phyloP scores from a whole-genome alignment of 176 grass and related monocot species.

The Musa schizocarpa region DNA sequence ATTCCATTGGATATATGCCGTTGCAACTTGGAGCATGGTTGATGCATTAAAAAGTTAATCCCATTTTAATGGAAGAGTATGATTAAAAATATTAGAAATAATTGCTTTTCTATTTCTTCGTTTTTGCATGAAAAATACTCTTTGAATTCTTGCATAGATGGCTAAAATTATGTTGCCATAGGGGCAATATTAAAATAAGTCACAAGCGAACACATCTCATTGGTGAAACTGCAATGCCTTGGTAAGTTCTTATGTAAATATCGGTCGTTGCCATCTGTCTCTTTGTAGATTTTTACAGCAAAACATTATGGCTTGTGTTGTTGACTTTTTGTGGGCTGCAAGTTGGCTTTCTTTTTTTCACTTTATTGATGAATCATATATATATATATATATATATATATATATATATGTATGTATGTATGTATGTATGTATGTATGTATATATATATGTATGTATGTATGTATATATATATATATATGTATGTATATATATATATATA shows the following conservation, averaged over 20 bases:
- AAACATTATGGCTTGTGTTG: too few species aligned
- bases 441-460: not conserved
- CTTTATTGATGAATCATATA: not conserved
- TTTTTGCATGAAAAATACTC: not conserved
- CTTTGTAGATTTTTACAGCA: not conserved
- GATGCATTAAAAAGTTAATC: too few species aligned
- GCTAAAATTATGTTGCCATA: not conserved
- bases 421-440: too few species aligned
- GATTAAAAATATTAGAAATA: too few species aligned
- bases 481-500: too few species aligned
- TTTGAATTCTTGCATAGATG: not conserved
- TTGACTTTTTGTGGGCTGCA: not conserved
- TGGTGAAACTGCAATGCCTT: not conserved
- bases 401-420: too few species aligned
- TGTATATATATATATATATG: too few species aligned
- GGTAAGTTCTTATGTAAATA: not conserved
- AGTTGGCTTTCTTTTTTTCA: not conserved
- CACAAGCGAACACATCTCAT: not conserved
- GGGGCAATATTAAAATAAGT: not conserved
- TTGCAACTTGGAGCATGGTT: too few species aligned
- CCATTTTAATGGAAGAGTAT: too few species aligned
- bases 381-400: too few species aligned
- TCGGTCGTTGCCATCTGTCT: not conserved
- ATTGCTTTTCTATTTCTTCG: not conserved
- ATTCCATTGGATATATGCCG: too few species aligned